Evolutionary conservation across 2,329 filamentous ascomycete genomes (phyloP).

Genomic region (Drechslera avenae): DNA sequence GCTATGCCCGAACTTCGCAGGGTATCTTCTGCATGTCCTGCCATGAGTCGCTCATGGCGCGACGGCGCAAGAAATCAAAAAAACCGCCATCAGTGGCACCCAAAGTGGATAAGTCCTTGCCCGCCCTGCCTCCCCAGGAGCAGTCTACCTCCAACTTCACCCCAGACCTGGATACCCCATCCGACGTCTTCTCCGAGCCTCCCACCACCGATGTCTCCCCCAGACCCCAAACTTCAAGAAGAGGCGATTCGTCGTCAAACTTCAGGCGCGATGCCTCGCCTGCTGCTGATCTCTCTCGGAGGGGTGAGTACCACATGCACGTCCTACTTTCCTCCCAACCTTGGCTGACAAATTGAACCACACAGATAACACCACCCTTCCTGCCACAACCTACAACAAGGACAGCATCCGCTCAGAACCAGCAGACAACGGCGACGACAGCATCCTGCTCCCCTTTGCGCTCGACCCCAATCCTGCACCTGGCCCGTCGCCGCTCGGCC

Average conservation of each 20-base stretch:
- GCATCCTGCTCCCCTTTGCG: conserved; percentile 57
- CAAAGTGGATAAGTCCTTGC: conserved; percentile 87
- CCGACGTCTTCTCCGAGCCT: conserved; percentile 66
- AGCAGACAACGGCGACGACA: conserved; percentile 65
- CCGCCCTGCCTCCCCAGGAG: conserved; percentile 77
- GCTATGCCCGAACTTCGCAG: conserved; percentile 96
- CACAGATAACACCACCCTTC: conserved; percentile 68
- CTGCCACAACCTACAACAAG: conserved; percentile 72
- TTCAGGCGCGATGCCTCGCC: conserved; percentile 49
- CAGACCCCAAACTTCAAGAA: conserved; percentile 41
- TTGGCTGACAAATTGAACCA: conserved; percentile 20
- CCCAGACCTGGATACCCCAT: conserved; percentile 61
- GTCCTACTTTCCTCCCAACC: background rate
- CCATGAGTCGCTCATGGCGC: conserved; percentile 94
- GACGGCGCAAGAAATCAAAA: conserved; percentile 85
- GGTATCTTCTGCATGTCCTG: conserved; percentile 99
- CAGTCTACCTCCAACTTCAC: conserved; percentile 64
- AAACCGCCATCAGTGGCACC: conserved; percentile 50
- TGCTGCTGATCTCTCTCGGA: conserved; percentile 38
- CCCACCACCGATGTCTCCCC: conserved; percentile 72
- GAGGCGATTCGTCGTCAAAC: conserved; percentile 44
- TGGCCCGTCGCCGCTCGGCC: conserved; percentile 47
- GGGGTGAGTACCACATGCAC: conserved; percentile 34
- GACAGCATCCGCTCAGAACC: conserved; percentile 74
- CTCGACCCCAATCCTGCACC: conserved; percentile 56